These are phyloP conservation scores for Glarea lozoyensis DNA, from an alignment of 495 filamentous ascomycete species.

Conservation along the genomic window DNA sequence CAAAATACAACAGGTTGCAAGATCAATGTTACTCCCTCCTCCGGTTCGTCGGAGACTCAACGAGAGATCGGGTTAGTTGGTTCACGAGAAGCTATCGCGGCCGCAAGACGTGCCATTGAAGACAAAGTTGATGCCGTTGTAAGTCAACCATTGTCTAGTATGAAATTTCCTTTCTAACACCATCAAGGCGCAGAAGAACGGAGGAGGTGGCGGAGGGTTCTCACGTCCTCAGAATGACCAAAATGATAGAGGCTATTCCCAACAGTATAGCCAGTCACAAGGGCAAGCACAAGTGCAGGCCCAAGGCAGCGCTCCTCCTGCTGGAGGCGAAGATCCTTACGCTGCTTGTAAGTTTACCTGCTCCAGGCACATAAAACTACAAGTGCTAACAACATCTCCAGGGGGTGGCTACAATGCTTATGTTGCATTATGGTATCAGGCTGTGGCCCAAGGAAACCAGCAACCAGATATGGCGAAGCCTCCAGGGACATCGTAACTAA, in stretches of 20 bases:
- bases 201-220: conserved; percentile 33
- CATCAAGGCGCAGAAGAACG: conserved; percentile 39
- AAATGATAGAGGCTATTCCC: conserved; percentile 32
- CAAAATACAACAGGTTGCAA: conserved; percentile 74
- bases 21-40: conserved; percentile 75
- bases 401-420: conserved; percentile 58
- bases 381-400: conserved; percentile 15
- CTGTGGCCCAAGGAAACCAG: conserved; percentile 37
- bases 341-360: conserved; percentile 38
- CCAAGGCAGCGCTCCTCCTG: conserved; percentile 25
- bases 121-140: conserved; percentile 84
- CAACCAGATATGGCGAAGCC: conserved; percentile 21
- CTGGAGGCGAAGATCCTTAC: conserved; percentile 46
- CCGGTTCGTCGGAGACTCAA: conserved; percentile 57
- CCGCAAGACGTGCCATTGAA: conserved; percentile 67
- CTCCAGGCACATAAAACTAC: neutral
- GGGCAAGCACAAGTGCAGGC: conserved; percentile 24
- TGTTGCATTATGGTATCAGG: conserved; percentile 54
- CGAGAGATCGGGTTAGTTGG: conserved; percentile 76
- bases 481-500: conserved; percentile 23
- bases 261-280: conserved; percentile 26
- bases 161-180: conserved; percentile 21
- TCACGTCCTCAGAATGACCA: conserved; percentile 30
- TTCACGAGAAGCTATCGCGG: conserved; percentile 57
- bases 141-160: conserved; percentile 23